These are phyloP conservation scores for Colletotrichum tofieldiae DNA, from an alignment of 2,329 filamentous ascomycete species.

Conservation along the genomic window DNA sequence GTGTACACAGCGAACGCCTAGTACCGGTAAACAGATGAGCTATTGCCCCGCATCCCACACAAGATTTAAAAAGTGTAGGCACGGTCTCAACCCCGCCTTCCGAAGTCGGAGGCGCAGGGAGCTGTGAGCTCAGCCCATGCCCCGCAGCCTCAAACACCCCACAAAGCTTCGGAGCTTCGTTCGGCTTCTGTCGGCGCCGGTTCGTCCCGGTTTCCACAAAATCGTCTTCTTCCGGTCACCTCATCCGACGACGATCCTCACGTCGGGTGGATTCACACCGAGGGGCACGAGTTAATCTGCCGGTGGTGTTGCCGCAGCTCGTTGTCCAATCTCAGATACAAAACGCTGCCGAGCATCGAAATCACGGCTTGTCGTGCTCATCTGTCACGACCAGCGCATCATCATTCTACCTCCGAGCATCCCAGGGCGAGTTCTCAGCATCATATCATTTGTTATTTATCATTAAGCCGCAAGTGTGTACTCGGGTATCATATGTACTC, in stretches of 20 bases:
- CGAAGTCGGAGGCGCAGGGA: slow-evolving; percentile 52
- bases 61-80: slow-evolving; percentile 45
- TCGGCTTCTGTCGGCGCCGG: slow-evolving; percentile 37
- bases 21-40: slow-evolving; percentile 25
- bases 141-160: slow-evolving; percentile 21
- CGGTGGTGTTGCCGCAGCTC: neutral
- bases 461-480: slow-evolving; percentile 46
- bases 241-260: slow-evolving; percentile 18
- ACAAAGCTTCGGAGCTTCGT: slow-evolving; percentile 18
- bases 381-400: neutral
- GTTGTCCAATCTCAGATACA: no score
- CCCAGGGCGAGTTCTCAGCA: slow-evolving; percentile 5
- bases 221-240: slow-evolving; percentile 22
- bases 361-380: neutral
- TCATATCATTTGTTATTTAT: slow-evolving; percentile 45
- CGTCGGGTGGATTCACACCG: slow-evolving; percentile 18
- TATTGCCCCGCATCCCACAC: slow-evolving; percentile 42
- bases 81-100: slow-evolving; percentile 53
- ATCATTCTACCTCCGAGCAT: neutral
- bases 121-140: neutral
- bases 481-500: slow-evolving; percentile 52
- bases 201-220: slow-evolving; percentile 34
- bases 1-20: neutral
- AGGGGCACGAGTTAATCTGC: neutral
- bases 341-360: neutral